Evolutionary conservation across 108 stramenopile species (phyloP), one percentile per base, ranked within the genome.

Genomic region (Nannochloropsis gaditana): DNA sequence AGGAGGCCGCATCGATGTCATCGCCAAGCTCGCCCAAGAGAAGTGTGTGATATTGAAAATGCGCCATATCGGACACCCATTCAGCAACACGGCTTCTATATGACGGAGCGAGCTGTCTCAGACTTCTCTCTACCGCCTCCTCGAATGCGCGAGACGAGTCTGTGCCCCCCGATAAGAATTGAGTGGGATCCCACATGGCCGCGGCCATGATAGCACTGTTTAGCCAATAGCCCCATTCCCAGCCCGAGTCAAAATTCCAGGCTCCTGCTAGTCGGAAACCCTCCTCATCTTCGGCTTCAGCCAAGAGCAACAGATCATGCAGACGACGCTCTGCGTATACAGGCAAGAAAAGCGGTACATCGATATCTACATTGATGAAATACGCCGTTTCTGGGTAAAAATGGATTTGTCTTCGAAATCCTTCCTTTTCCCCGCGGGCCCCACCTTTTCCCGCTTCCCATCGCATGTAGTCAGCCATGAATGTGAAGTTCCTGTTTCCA

Each of bases 221-320:
- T 6, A 86, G 11, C 86, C 86, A 89, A 45, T 89, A 89, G 17
- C 86, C 86, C 89, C 89, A 89, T 41, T 86, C 86, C 86, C 86
- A 89, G 9, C 89, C 89, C 31, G 86, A 86, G 85, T 84, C 86
- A 47, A 89, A 89, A 82, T 83, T 86, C 85, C 82, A 84, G 50
- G 86, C 83, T 15, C 89, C 89, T 85, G 50, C 45, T 82, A 80
- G 31, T 19, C 42, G 83, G 59, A 84, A 45, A 42, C 21, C 59
- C 80, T 83, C 80, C 45, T 11, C 45, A 2, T 50, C 81, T 31
- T 80, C 85, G 11, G 17, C 5, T 9, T 9, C 21, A 1, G 85
- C 82, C 42, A 89, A 44, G 44, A 21, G 9, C 19, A 59, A 43
- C 43, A 89, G 45, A 44, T 89, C 88, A 5, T 42, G n/a, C 41